Evolutionary conservation across 805 yeast species (phyloP).

Genomic region (Wickerhamomyces canadensis): DNA sequence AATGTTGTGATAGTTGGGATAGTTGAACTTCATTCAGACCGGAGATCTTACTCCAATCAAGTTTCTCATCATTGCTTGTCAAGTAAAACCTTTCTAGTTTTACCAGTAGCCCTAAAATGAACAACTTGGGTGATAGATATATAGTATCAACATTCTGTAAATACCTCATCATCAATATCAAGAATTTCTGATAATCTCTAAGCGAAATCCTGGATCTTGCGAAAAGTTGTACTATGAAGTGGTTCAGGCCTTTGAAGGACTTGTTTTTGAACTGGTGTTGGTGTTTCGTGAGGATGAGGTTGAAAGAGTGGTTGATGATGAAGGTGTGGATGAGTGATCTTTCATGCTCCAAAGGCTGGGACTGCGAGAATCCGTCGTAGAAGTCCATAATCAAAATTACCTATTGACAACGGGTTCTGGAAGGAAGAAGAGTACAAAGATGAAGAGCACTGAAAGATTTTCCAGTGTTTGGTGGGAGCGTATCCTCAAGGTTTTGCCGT

Average conservation of each 20-base stretch:
- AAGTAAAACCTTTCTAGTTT: not conserved
- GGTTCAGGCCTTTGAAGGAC: not conserved
- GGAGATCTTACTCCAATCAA: no score
- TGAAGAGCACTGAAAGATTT: no score
- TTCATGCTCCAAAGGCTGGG: not conserved
- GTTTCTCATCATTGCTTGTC: no score
- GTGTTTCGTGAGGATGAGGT: slow-evolving; percentile 3
- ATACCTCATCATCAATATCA: slow-evolving; percentile 3
- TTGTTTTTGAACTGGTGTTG: not conserved
- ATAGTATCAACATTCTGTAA: not conserved
- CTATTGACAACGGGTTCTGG: no score
- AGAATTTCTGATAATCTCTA: slow-evolving; percentile 1
- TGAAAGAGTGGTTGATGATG: slow-evolving; percentile 4
- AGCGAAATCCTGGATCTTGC: not conserved
- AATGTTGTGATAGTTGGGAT: not conserved
- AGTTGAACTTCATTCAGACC: no score
- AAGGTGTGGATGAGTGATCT: slow-evolving; percentile 2
- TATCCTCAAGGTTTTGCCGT: no score
- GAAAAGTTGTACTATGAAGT: not conserved
- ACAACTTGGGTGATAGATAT: not conserved
- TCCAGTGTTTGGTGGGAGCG: no score
- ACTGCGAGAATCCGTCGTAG: not conserved
- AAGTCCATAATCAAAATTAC: no score
- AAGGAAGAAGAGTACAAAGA: no score
- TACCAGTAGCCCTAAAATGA: not conserved